These are phyloP conservation scores for Polyporus tsugae DNA, from an alignment of 1,284 basidiomycete genomes.

Conservation along the genomic window DNA sequence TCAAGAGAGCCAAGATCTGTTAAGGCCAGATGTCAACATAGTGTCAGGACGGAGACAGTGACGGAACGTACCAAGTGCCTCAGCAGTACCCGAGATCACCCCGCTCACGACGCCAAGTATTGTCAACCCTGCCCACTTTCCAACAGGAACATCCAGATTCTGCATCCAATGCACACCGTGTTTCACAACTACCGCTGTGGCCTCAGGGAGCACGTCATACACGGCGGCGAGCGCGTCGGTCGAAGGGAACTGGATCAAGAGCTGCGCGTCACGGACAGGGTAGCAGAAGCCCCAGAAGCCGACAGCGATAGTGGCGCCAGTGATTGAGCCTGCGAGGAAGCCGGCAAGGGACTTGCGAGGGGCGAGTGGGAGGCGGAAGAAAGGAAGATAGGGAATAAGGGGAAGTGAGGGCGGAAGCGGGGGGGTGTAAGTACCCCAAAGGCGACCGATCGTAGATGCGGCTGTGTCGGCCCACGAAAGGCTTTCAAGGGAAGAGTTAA, in stretches of 20 bases:
- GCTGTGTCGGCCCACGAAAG: constrained; percentile 98
- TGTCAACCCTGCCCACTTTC: constrained; percentile 63
- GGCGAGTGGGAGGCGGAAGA: constrained; percentile 78
- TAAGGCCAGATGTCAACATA: neutral
- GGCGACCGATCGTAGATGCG: constrained; percentile 91
- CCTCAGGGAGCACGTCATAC: constrained; percentile 17
- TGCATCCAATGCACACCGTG: constrained; percentile 26
- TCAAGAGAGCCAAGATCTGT: constrained; percentile 89
- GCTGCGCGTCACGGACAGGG: constrained; percentile 50
- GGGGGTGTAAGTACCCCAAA: constrained; percentile 82
- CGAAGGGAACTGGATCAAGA: constrained; percentile 38
- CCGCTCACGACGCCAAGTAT: constrained; percentile 73
- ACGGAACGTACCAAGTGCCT: constrained; percentile 77
- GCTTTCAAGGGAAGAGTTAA: constrained; percentile 49
- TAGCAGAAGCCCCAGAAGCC: constrained; percentile 82
- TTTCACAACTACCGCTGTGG: constrained; percentile 8
- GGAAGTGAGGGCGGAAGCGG: constrained; percentile 71
- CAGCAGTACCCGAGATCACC: constrained; percentile 82
- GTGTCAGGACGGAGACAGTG: neutral
- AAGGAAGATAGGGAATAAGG: constrained; percentile 65
- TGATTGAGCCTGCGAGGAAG: constrained; percentile 83
- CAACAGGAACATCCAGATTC: constrained; percentile 19
- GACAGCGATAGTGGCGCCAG: constrained; percentile 77
- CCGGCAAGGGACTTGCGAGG: constrained; percentile 90
- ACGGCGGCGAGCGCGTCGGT: constrained; percentile 28